Evolutionary conservation across 2,329 filamentous ascomycete species (phyloP), one percentile per base, ranked within the genome.

Genomic region (Drechmeria coniospora): DNA sequence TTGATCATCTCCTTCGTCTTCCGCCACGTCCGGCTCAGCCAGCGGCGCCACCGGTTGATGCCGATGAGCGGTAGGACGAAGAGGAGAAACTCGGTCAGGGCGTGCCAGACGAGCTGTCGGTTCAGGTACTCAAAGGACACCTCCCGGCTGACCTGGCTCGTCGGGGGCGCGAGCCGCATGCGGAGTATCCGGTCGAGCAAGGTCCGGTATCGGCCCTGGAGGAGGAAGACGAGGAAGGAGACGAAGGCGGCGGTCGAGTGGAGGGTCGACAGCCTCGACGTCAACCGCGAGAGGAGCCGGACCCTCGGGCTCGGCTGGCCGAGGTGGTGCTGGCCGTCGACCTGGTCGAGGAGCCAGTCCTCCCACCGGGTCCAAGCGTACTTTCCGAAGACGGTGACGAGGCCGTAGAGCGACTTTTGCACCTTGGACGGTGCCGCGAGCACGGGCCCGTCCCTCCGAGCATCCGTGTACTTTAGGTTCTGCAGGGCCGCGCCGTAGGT

Each of bases 51-150:
- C 38, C 84, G 72, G 44, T 80, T 78, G 40, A 98, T 87, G 28
- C 90, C 90, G 23, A 98, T 80, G n/a, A 98, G 67, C 0, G 90
- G 90, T n/a, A 98, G 65, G 12, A 95, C 69, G 51, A 95, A 98
- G 18, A 98, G 68, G n/a, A 98, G 63, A 43, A 98, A 98, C 50
- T 98, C 90, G 15, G 90, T 98, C 45, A 98, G 93, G n/a, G 90
- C 90, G 54, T 98, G 90, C 90, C 90, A 98, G 21, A 98, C 90
- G 8, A 98, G 72, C 56, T 98, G 90, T 26, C 90, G 76, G 51
- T 98, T 98, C 27, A 95, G 70, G 45, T 94, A 95, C 55, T 98
- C 90, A 48, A 98, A 95, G 1, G 82, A 92, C 15, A 98, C 86
- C 53, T 95, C 84, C 18, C 87, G 70, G 47, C 74, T 82, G 37